phyloP scores from a whole-genome alignment of 148 eudicot species.

The Rhododendron henanense region DNA sequence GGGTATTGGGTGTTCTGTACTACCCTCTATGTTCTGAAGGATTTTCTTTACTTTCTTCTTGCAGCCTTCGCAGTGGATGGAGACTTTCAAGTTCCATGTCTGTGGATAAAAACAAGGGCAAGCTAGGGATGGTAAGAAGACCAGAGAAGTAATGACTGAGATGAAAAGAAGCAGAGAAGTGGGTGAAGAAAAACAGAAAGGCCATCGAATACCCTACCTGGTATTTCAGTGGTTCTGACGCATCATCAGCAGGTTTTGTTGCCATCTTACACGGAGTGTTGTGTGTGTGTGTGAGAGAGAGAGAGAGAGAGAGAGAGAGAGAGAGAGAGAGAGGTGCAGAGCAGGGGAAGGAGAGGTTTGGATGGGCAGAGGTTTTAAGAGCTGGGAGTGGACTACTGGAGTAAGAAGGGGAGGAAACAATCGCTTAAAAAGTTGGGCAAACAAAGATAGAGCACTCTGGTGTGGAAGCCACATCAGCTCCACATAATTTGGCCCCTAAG shows the following conservation, averaged over 20 bases:
- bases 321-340: neutral
- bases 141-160: neutral
- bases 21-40: constrained; percentile 76
- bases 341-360: neutral
- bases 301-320: neutral
- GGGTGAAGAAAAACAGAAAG: neutral
- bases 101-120: constrained; percentile 17
- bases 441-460: neutral
- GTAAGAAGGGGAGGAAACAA: neutral
- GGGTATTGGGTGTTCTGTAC: neutral
- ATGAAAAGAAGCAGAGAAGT: neutral
- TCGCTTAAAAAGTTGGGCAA: neutral
- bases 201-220: constrained; percentile 12
- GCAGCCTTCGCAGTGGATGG: constrained; percentile 91
- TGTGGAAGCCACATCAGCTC: constrained; percentile 19
- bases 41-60: constrained; percentile 82
- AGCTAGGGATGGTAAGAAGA: neutral
- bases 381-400: neutral
- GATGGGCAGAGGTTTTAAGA: neutral
- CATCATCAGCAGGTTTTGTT: constrained; percentile 10
- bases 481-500: neutral
- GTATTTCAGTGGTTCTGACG: constrained; percentile 21
- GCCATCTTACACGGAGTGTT: constrained; percentile 15
- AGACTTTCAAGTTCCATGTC: constrained; percentile 84
- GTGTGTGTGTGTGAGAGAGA: constrained; percentile 7